Evolutionary conservation across 2,329 filamentous ascomycete genomes (phyloP).

Genomic region (Aureobasidium sp.): DNA sequence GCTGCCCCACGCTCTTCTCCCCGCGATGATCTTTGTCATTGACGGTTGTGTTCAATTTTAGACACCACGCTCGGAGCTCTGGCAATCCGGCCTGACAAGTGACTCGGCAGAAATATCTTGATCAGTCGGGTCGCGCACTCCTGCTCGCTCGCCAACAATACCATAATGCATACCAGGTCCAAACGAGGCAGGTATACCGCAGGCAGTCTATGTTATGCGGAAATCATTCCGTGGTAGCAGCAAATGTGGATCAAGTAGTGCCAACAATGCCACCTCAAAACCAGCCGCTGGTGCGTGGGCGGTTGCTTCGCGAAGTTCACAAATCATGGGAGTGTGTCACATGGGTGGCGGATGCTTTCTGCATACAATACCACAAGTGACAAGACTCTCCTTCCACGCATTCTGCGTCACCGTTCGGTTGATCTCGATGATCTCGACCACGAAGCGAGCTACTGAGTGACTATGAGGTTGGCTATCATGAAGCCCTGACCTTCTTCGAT

Average conservation of each 20-base stretch:
- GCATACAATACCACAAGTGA: neutral
- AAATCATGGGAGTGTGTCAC: neutral
- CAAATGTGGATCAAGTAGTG: neutral
- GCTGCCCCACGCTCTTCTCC: constrained; percentile 3
- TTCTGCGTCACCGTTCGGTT: neutral
- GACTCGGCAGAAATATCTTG: neutral
- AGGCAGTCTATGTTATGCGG: neutral
- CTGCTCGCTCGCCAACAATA: neutral
- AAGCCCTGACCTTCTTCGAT: neutral
- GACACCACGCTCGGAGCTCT: neutral
- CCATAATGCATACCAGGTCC: neutral
- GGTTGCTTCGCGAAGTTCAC: neutral
- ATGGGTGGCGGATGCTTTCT: neutral
- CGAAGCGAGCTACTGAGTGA: neutral
- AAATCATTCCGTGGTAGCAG: neutral
- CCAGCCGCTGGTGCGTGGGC: neutral
- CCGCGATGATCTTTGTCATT: constrained; percentile 2
- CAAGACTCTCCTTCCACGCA: neutral
- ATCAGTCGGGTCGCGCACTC: neutral
- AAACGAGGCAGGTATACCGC: neutral
- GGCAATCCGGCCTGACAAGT: neutral
- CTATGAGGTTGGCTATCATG: neutral
- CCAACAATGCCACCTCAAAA: neutral
- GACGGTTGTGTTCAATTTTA: neutral
- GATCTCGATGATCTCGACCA: neutral